Evolutionary conservation across 495 filamentous ascomycete species (phyloP), one percentile per base, ranked within the genome.

Genomic region (Echria macrotheca): DNA sequence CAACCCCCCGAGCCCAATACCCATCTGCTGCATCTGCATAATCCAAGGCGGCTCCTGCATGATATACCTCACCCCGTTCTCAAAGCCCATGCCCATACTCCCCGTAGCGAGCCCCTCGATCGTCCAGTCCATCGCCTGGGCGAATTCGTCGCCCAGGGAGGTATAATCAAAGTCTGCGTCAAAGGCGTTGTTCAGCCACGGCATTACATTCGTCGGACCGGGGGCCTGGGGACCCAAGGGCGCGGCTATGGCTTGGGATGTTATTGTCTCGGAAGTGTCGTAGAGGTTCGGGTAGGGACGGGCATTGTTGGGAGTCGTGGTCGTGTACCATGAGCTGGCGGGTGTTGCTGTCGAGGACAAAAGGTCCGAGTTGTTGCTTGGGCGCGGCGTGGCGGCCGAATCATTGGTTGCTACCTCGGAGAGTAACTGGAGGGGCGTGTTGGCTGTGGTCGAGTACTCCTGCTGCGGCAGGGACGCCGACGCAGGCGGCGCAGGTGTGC

Each of bases 371-470:
- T 29, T 56, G 2, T 29, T 56, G 44, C 48, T 61, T n/a, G 28
- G 12, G 18, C 31, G 38, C 5, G 38, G 17, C n/a, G 29, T 8
- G 10, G 65, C 25, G 15, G 59, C 61, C n/a, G 68, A 66, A 32
- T 83, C 73, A 11, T 75, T 76, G 49, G 79, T 81, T 22, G 83
- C 83, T 28, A 86, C 75, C 58, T 85, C 83, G 47, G 82, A 85
- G 12, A 88, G 72, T 6, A 88, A 60, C 44, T 85, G 81, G 11
- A 86, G 69, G 0, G 78, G 79, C 0, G 78, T 81, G 52, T 76
- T 77, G 14, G 67, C 66, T 2, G 65, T 60, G 39, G 59, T 55
- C 12, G 55, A 49, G 32, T 58, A 66, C 45, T 48, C 48, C 8
- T 52, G 55, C 44, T 58, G 53, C n/a, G 44, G 57, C 14, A 38